Base-by-base conservation (phyloP, 2,329 filamentous ascomycete genomes). In the Elsinoe ampelina region DNA sequence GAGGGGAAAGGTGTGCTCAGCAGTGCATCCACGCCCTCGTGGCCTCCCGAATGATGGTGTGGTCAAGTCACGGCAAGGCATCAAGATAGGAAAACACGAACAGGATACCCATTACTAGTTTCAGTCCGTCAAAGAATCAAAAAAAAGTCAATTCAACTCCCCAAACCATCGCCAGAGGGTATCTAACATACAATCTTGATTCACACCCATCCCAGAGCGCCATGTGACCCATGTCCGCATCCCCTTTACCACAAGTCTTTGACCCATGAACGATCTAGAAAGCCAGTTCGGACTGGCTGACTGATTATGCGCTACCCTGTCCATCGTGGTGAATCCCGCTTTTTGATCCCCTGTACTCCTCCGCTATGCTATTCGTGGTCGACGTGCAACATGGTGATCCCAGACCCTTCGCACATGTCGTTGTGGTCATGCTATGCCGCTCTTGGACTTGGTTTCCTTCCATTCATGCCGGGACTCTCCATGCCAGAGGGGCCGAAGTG, bases 151-250 rank as follows among this genome's bases (percentile, higher is more conserved):
- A n/a, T n/a, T 38, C 26, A 30, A 30, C 26, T 26, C 32, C 48
- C 48, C 12, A 52, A 52, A 52, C 26, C 19, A 38, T 52, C 48
- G 48, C 48, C 48, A 52, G 32, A 52, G 48, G 48, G 48, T 52
- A 52, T 52, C 48, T 52, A 39, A 52, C 48, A 39, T 52, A 52
- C 35, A 52, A 52, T 52, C 48, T 52, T 32, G 32, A 35, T 35
- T 35, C 19, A 34, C 41, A 35, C 32, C 48, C 17, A 35, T 52
- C 13, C 15, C 26, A 13, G 45, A 39, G 45, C 45, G 45, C 26
- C 26, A 50, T 30, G 3, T 30, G 2, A 30, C 26, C 26, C 26
- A 8, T 30, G 26, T 30, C 8, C 7, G 26, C 26, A 30, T 7
- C 7, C 3, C 26, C 2, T 30, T 8, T 7, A n/a, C 26, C 26